phyloP scores from a whole-genome alignment of 495 filamentous ascomycete species.

The Penicillium ucsense region DNA sequence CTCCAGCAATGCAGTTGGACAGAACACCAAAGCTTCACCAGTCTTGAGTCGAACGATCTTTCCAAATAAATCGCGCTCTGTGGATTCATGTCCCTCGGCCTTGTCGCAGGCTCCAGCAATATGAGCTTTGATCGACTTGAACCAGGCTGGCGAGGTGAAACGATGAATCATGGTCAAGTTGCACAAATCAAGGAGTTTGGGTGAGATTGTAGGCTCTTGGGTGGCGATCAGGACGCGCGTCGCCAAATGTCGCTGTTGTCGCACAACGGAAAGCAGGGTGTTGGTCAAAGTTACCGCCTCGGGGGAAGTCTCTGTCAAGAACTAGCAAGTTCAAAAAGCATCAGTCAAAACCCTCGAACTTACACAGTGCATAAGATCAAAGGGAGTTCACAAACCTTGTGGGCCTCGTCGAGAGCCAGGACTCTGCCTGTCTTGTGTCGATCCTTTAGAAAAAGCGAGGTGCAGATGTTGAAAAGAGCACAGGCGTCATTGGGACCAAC shows the following conservation, averaged over 20 bases:
- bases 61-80: conserved; percentile 37
- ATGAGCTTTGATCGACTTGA: conserved; percentile 47
- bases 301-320: conserved; percentile 27
- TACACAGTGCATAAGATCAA: too few species aligned
- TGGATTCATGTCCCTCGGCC: conserved; percentile 6
- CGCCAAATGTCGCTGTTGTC: conserved; percentile 63
- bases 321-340: conserved; percentile 20
- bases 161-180: conserved; percentile 63
- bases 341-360: too few species aligned
- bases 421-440: conserved; percentile 33
- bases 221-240: conserved; percentile 61
- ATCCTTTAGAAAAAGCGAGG: conserved; percentile 49
- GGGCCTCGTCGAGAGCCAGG: conserved; percentile 51
- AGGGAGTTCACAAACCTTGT: conserved; percentile 31
- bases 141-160: conserved; percentile 66
- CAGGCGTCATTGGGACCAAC: conserved; percentile 54
- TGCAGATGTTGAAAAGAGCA: conserved; percentile 57
- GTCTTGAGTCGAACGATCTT: conserved; percentile 45
- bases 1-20: conserved; percentile 27
- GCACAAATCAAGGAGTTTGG: conserved; percentile 57
- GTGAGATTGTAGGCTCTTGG: conserved; percentile 69
- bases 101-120: conserved; percentile 37
- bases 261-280: conserved; percentile 52
- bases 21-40: conserved; percentile 60
- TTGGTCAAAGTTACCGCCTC: conserved; percentile 46